Evolutionary conservation across 139 green algal species (phyloP).

Genomic region (Chlamydomonas sphaeroides): DNA sequence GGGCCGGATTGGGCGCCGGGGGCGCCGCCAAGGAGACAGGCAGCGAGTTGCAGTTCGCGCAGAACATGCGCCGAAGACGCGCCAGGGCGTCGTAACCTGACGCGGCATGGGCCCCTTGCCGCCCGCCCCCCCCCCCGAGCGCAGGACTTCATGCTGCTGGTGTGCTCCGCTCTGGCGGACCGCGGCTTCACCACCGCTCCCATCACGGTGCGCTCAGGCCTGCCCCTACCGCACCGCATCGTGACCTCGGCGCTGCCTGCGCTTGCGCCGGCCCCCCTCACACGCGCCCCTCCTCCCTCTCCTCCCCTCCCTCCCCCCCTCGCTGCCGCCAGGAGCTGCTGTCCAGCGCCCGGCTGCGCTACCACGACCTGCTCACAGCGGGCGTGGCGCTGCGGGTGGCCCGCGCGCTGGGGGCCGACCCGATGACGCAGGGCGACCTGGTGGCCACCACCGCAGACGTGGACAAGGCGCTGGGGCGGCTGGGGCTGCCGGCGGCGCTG

Average conservation of each 20-base stretch:
- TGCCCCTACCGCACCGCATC: too few species aligned
- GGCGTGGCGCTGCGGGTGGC: slow-evolving; percentile 20
- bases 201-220: slow-evolving; percentile 42
- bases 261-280: neutral
- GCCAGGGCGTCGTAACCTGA: too few species aligned
- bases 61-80: too few species aligned
- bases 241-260: too few species aligned
- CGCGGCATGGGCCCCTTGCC: too few species aligned
- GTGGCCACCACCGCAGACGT: slow-evolving; percentile 32
- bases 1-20: too few species aligned
- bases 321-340: slow-evolving; percentile 32
- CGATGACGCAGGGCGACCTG: neutral
- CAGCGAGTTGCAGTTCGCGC: too few species aligned
- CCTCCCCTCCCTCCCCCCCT: neutral
- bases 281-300: neutral
- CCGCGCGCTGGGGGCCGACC: slow-evolving; percentile 9
- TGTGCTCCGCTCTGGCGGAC: slow-evolving; percentile 66
- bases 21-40: too few species aligned
- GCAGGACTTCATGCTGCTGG: slow-evolving; percentile 79
- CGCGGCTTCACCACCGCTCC: slow-evolving; percentile 24
- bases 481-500: slow-evolving; percentile 65
- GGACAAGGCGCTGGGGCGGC: slow-evolving; percentile 43
- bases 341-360: slow-evolving; percentile 24
- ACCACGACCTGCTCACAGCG: slow-evolving; percentile 65
- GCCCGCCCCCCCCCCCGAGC: too few species aligned